phyloP scores from a whole-genome alignment of 805 yeast species.

The Starmerella davenportii region DNA sequence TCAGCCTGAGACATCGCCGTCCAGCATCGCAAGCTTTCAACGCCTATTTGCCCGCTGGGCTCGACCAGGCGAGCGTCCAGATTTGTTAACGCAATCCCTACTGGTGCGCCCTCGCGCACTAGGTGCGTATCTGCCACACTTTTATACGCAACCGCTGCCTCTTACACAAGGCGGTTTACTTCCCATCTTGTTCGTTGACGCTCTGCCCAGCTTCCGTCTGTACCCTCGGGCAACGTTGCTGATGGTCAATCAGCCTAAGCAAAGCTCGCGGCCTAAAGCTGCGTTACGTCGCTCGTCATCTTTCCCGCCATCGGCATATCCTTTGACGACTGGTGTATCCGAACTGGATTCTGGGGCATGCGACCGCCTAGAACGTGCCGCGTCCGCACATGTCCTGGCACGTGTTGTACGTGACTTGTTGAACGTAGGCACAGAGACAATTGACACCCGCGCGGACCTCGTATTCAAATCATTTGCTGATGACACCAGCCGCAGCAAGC shows the following conservation, averaged over 20 bases:
- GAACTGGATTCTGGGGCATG: slow-evolving; percentile 29
- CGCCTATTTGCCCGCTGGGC: slow-evolving; percentile 29
- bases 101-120: slow-evolving; percentile 41
- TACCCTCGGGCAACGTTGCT: slow-evolving; percentile 33
- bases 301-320: slow-evolving; percentile 22
- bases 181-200: slow-evolving; percentile 46
- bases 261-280: slow-evolving; percentile 2
- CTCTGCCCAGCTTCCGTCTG: slow-evolving; percentile 36
- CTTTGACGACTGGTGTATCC: slow-evolving; percentile 29
- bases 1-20: slow-evolving; percentile 25
- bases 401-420: slow-evolving; percentile 44
- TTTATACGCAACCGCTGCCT: slow-evolving; percentile 36
- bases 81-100: slow-evolving; percentile 28
- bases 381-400: slow-evolving; percentile 31
- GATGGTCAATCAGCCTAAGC: slow-evolving; percentile 31
- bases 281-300: slow-evolving; percentile 20
- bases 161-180: slow-evolving; percentile 43
- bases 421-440: slow-evolving; percentile 40
- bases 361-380: slow-evolving; percentile 20
- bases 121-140: slow-evolving; percentile 29
- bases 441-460: slow-evolving; percentile 37
- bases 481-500: slow-evolving; percentile 23
- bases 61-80: slow-evolving; percentile 11
- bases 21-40: slow-evolving; percentile 9
- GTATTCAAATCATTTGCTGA: slow-evolving; percentile 39